Evolutionary conservation across 495 filamentous ascomycete genomes (phyloP).

Genomic region (Penicillium longicatenatum): DNA sequence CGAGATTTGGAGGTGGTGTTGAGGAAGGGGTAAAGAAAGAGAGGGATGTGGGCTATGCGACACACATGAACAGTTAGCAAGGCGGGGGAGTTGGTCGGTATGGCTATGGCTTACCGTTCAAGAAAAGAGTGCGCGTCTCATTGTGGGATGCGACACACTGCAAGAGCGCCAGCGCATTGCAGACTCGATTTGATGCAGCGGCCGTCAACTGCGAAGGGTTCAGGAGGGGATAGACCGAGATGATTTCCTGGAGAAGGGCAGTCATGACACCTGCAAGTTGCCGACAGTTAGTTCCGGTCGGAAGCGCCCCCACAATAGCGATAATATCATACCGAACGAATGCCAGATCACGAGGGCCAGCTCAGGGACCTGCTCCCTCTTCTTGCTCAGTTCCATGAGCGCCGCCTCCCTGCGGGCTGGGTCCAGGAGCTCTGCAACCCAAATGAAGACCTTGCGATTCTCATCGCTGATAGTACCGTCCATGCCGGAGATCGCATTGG

Average conservation of each 20-base stretch:
- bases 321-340: slow-evolving; percentile 77
- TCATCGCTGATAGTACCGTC: slow-evolving; percentile 78
- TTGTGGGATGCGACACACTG: slow-evolving; percentile 98
- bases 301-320: slow-evolving; percentile 10
- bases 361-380: slow-evolving; percentile 96
- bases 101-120: slow-evolving; percentile 67
- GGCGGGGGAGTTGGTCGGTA: background rate
- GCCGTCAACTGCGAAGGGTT: slow-evolving; percentile 97
- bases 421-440: slow-evolving; percentile 91
- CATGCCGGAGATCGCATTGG: slow-evolving; percentile 49
- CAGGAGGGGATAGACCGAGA: slow-evolving; percentile 94
- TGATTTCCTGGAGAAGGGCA: slow-evolving; percentile 95
- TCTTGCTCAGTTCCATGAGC: slow-evolving; percentile 96
- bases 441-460: slow-evolving; percentile 85
- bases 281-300: slow-evolving; percentile 30
- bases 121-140: slow-evolving; percentile 88
- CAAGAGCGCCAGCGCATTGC: slow-evolving; percentile 93
- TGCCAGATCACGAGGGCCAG: slow-evolving; percentile 97
- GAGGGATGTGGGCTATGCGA: slow-evolving; percentile 85
- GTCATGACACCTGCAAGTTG: slow-evolving; percentile 87
- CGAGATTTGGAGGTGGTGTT: slow-evolving; percentile 99
- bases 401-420: slow-evolving; percentile 85
- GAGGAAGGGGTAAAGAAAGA: slow-evolving; percentile 97
- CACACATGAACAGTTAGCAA: slow-evolving; percentile 5
- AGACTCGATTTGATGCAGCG: slow-evolving; percentile 94